phyloP scores from a whole-genome alignment of 1,284 basidiomycete species.

The Sporisorium reilianum region DNA sequence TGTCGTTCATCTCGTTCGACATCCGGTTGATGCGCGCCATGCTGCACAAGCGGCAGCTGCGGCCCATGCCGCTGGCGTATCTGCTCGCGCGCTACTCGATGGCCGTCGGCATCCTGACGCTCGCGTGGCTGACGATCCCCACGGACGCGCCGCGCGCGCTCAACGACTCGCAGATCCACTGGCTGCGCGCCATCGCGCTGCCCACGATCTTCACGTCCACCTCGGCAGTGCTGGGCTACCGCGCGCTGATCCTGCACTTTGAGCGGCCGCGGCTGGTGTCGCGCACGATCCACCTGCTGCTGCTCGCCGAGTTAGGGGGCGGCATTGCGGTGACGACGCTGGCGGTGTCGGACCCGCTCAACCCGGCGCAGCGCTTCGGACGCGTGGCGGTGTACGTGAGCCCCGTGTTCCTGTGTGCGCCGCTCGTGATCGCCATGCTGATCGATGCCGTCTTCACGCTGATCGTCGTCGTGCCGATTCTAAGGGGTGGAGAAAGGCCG shows the following conservation, averaged over 20 bases:
- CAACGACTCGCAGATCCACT: background rate
- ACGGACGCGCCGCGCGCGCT: background rate
- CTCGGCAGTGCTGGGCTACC: constrained; percentile 29
- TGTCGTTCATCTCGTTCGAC: constrained; percentile 34
- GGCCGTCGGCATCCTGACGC: constrained; percentile 5
- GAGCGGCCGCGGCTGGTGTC: constrained; percentile 12
- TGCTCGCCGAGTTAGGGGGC: constrained; percentile 5
- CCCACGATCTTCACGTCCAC: constrained; percentile 27
- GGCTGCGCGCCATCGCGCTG: constrained; percentile 11
- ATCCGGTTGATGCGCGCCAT: constrained; percentile 22
- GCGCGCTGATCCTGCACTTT: constrained; percentile 30
- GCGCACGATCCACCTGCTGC: constrained; percentile 8
- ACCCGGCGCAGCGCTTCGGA: background rate
- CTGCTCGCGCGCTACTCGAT: constrained; percentile 26
- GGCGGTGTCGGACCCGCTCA: background rate
- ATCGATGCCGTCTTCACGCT: constrained; percentile 27
- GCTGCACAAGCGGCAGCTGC: constrained; percentile 12
- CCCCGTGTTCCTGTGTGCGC: constrained; percentile 17
- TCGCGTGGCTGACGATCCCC: constrained; percentile 18
- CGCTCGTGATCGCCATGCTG: constrained; percentile 16
- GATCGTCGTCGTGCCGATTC: constrained; percentile 25
- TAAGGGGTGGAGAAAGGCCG: background rate
- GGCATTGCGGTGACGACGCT: constrained; percentile 8
- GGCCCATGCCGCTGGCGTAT: constrained; percentile 27
- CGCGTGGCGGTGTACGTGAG: constrained; percentile 2